These are phyloP conservation scores for Lasiodiplodia theobromae DNA, from an alignment of 2,329 filamentous ascomycete species.

Conservation along the genomic window DNA sequence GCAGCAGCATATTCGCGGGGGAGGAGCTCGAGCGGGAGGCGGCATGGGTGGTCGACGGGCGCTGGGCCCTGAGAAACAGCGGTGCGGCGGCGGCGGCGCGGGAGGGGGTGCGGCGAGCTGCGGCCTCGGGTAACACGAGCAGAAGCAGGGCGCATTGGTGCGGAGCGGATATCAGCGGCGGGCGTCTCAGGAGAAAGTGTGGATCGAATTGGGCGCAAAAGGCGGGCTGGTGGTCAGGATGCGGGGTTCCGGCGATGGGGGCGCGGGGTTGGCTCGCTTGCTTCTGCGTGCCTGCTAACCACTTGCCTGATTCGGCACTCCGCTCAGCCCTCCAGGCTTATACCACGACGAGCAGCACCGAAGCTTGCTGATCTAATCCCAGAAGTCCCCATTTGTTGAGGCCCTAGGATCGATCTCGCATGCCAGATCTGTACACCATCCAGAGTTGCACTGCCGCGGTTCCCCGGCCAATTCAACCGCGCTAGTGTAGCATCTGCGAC, in stretches of 20 bases:
- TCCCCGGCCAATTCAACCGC: background rate
- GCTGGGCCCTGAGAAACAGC: background rate
- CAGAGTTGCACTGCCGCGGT: background rate
- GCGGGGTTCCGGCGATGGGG: conserved; percentile 8
- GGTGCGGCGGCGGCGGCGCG: too few species aligned
- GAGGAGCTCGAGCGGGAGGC: background rate
- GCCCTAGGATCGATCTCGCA: conserved; percentile 22
- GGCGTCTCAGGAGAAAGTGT: background rate
- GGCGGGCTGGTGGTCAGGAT: background rate
- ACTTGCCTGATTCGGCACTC: background rate
- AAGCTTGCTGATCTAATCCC: too few species aligned
- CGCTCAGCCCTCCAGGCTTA: too few species aligned
- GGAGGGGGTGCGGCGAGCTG: background rate
- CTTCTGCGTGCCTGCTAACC: background rate
- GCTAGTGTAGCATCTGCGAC: background rate
- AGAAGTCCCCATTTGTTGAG: background rate
- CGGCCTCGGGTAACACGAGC: conserved; percentile 15
- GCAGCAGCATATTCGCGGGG: conserved; percentile 11
- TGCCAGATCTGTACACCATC: background rate
- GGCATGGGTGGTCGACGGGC: conserved; percentile 11
- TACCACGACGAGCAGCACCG: too few species aligned
- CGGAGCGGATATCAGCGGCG: conserved; percentile 8
- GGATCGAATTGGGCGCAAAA: background rate
- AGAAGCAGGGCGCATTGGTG: background rate
- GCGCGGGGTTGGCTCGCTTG: conserved; percentile 11